Percentiles rank a stretch among this genome's conserved stretches.
Conservation (phyloP, 176 grass and related monocot species). For the Zoysia japonica region DNA sequence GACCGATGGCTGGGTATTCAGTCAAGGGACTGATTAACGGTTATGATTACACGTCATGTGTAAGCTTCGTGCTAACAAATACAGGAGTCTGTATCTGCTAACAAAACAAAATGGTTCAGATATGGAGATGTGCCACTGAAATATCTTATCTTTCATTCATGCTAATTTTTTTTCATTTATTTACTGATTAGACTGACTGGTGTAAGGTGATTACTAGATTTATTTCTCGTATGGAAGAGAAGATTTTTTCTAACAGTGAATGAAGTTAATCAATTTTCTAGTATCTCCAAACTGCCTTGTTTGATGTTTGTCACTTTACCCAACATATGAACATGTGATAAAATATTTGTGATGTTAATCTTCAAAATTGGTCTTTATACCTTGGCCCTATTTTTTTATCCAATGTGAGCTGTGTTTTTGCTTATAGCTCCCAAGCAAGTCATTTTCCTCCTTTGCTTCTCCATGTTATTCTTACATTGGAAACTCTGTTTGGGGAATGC, state of each 20-base stretch:
- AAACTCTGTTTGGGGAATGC: not conserved
- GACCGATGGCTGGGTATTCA: not conserved
- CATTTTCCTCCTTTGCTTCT: not conserved
- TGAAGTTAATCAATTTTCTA: not conserved
- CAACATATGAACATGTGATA: not conserved
- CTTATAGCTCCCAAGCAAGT: not conserved
- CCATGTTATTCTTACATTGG: not conserved
- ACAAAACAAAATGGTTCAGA: not conserved
- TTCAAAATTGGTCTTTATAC: not conserved
- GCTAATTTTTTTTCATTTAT: not conserved
- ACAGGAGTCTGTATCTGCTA: not conserved
- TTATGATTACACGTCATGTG: not conserved
- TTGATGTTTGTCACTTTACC: not conserved
- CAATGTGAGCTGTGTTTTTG: not conserved
- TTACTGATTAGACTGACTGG: not conserved
- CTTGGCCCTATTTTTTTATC: not conserved
- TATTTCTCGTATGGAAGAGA: not conserved
- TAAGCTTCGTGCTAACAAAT: not conserved
- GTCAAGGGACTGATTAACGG: not conserved
- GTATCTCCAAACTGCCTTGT: not conserved
- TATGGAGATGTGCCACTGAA: not conserved
- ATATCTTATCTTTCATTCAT: not conserved
- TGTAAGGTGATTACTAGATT: not conserved
- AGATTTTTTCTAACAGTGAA: not conserved
- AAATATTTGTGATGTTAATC: not conserved